phyloP scores from a whole-genome alignment of 2,329 filamentous ascomycete species.

The Microsporum audouinii region DNA sequence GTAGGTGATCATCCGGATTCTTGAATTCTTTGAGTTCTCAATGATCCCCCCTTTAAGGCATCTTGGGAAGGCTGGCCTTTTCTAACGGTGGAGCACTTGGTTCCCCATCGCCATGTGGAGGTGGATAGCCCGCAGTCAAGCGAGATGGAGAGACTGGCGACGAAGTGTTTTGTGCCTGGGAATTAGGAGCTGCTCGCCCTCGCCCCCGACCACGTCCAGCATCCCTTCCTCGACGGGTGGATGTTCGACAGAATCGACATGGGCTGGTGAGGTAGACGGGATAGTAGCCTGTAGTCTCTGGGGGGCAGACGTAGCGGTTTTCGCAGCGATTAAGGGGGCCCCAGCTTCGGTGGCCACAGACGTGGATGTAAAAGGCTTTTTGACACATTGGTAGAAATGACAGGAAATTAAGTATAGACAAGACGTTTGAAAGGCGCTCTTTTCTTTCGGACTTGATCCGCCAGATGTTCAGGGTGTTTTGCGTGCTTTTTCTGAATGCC shows the following conservation, averaged over 20 bases:
- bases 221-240: background rate
- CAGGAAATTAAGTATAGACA: background rate
- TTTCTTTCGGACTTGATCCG: background rate
- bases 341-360: slow-evolving; percentile 14
- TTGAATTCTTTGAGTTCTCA: background rate
- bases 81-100: background rate
- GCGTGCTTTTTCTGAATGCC: background rate
- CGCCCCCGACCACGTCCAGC: background rate
- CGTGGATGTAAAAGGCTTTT: slow-evolving; percentile 15
- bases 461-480: background rate
- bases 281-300: slow-evolving; percentile 10
- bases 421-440: background rate
- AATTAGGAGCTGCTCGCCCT: background rate
- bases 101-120: background rate
- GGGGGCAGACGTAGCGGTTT: slow-evolving; percentile 14
- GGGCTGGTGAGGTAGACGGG: slow-evolving; percentile 9
- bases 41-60: background rate
- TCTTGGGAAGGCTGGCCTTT: background rate
- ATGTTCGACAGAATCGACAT: slow-evolving; percentile 13
- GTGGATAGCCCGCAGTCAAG: background rate
- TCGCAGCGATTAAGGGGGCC: slow-evolving; percentile 14
- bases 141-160: background rate
- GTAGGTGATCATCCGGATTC: background rate
- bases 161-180: background rate
- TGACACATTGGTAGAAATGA: slow-evolving; percentile 10